Base-by-base conservation (phyloP, 1,139 yeast species). In the Meyerozyma smithsonii region DNA sequence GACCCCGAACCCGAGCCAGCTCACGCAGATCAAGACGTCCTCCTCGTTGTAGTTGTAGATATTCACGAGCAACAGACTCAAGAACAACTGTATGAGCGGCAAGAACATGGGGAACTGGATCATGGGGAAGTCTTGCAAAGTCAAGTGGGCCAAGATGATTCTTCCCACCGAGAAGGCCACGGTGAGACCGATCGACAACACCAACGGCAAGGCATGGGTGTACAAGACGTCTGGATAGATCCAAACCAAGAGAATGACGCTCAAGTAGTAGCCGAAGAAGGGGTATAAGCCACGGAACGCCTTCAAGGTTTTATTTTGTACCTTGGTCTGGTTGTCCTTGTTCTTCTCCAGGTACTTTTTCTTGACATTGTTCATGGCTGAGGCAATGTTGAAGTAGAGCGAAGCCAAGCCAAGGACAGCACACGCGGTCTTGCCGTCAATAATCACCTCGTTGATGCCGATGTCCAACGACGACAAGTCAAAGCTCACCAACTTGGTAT, bases 151-250 rank as follows among this genome's bases (percentile, higher is more conserved):
- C 43, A 86, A 72, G 54, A 90, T 90, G 51, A 90, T 87, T 56
- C 95, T 77, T 4, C 97, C 97, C 16, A 90, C 97, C 2, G 79
- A 71, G 53, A 87, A 84, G 0, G 97, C 96, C 52, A 84, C 66
- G 1, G 86, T 73, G 28, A 84, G 71, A 4, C 96, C 96, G 48
- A 84, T 76, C 2, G 87, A 74, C 28, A 86, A 56, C 23, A 81
- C 64, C 49, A 83, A 71, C 8, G 95, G 85, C 43, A 84, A 63
- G 25, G 75, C 70, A 43, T 68, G 62, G 20, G 60, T 57, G 41
- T 68, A 55, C 38, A 81, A 62, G 33, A 81, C 68, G 12, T 79
- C 72, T 39, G 84, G 86, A 43, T 56, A 63, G 28, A 72, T 49
- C 37, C 67, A 49, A 19, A 77, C 62, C 56, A 79, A 69, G 4